Conservation (phyloP, 176 grass and related monocot species). For the Lolium perenne region DNA sequence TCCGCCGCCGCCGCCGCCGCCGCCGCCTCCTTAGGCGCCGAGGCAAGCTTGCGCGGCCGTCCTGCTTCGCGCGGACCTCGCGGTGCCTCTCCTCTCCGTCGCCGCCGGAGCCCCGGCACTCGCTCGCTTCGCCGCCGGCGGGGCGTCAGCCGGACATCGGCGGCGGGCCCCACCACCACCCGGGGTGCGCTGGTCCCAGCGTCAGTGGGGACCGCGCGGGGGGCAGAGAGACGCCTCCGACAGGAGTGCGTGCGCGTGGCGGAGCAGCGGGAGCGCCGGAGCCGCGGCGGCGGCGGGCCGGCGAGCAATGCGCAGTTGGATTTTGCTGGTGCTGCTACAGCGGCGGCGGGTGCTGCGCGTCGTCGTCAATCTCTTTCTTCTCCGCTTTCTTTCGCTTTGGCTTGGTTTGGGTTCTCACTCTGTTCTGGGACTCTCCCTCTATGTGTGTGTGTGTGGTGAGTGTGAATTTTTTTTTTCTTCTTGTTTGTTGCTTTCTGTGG, state of each 20-base stretch:
- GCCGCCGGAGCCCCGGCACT: constrained; percentile 29
- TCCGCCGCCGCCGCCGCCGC: not conserved
- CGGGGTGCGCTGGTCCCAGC: not conserved
- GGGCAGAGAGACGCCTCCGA: not conserved
- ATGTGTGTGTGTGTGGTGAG: not conserved
- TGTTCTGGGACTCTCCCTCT: not conserved
- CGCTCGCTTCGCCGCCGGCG: constrained; percentile 49
- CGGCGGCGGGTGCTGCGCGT: not conserved
- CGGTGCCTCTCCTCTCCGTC: constrained; percentile 41
- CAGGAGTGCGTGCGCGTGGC: not conserved
- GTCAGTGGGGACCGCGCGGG: not conserved
- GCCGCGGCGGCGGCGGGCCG: constrained; percentile 28
- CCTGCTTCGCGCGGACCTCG: constrained; percentile 65
- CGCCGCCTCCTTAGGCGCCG: constrained; percentile 57
- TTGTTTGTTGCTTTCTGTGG: too few species aligned
- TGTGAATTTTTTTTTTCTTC: not conserved
- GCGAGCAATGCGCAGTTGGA: constrained; percentile 25
- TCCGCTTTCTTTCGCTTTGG: constrained; percentile 46
- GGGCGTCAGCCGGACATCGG: constrained; percentile 61
- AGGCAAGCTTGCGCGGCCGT: constrained; percentile 65
- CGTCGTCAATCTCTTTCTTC: constrained; percentile 36
- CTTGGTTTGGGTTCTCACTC: constrained; percentile 33
- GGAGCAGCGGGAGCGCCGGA: not conserved
- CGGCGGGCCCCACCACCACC: constrained; percentile 23
- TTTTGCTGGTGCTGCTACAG: not conserved